Conservation (phyloP, 176 grass and related monocot species). For the Avena eriantha region DNA sequence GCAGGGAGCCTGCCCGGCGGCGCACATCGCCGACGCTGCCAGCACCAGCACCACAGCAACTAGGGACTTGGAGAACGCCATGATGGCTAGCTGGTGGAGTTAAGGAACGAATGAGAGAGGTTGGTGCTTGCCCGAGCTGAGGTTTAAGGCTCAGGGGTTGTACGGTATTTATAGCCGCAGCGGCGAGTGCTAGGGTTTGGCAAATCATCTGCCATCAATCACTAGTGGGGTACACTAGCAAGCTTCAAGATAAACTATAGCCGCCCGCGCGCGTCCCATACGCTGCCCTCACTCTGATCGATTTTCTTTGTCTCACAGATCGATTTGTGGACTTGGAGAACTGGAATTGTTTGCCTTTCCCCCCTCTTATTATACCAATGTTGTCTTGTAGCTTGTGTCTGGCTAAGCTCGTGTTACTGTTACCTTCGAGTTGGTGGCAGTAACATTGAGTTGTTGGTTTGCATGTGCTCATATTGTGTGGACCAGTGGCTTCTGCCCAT, state of each 20-base stretch:
- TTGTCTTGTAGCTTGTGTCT: not conserved
- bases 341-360: too few species aligned
- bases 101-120: not conserved
- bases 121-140: not conserved
- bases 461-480: not conserved
- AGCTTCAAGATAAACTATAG: not conserved
- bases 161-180: conserved; percentile 27
- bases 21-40: not conserved
- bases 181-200: not conserved
- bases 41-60: not conserved
- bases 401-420: not conserved
- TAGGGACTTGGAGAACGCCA: conserved; percentile 20
- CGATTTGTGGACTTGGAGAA: too few species aligned
- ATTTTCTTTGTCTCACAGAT: too few species aligned
- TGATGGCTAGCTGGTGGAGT: not conserved
- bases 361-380: too few species aligned
- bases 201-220: not conserved
- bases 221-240: not conserved
- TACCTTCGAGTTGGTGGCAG: not conserved
- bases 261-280: not conserved
- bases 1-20: conserved; percentile 3
- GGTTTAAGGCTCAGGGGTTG: not conserved
- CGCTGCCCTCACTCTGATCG: too few species aligned
- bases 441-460: not conserved
- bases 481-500: not conserved